Conservation (phyloP, 2,329 filamentous ascomycete species). For the Paracoccidioides lutzii region DNA sequence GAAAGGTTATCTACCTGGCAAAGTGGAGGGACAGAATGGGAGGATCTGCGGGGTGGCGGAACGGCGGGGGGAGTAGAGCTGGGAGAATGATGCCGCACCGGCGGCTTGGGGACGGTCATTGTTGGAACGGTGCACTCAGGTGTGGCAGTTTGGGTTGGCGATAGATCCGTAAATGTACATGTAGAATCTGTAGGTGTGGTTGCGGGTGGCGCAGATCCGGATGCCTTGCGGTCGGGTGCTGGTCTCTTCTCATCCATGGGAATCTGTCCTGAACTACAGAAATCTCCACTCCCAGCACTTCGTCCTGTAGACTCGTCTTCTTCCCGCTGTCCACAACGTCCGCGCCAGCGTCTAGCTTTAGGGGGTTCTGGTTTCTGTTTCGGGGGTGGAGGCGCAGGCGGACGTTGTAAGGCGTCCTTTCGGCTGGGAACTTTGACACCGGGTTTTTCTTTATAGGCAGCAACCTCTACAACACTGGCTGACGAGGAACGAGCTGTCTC, state of each 20-base stretch:
- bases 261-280: background rate
- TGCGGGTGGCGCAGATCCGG: background rate
- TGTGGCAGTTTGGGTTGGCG: background rate
- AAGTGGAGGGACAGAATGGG: conserved; percentile 16
- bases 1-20: conserved; percentile 5
- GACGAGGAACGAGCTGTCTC: conserved; percentile 57
- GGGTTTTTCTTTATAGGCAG: conserved; percentile 67
- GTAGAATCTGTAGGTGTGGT: conserved; percentile 1
- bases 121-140: background rate
- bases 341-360: conserved; percentile 31
- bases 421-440: conserved; percentile 70
- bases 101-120: conserved; percentile 1
- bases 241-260: background rate
- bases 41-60: conserved; percentile 29
- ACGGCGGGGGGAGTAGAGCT: conserved; percentile 25
- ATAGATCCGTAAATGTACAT: background rate
- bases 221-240: conserved; percentile 5
- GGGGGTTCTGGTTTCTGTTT: conserved; percentile 31
- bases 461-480: conserved; percentile 65
- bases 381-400: conserved; percentile 5
- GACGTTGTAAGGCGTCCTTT: conserved; percentile 22
- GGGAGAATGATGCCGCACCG: conserved; percentile 1
- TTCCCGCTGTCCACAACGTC: conserved; percentile 21
- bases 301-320: conserved; percentile 18
- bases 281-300: conserved; percentile 2